Percentiles rank a stretch among this genome's conserved stretches.
Evolutionary conservation across 108 stramenopile species (phyloP).

Genomic region (Aurantiochytrium sp.): DNA sequence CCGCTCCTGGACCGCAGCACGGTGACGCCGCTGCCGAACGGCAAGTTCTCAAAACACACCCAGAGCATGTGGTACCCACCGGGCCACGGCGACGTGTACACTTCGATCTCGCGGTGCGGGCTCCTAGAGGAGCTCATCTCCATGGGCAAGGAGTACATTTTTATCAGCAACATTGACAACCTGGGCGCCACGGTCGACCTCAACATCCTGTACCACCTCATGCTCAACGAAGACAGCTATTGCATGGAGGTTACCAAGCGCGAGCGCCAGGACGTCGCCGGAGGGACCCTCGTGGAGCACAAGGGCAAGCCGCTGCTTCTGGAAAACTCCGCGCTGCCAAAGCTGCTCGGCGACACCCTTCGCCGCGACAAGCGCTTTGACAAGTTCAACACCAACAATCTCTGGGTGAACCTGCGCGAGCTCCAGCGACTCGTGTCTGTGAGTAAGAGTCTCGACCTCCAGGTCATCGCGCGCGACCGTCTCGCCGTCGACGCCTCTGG

Average conservation of each 20-base stretch:
- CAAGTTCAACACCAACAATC: constrained; percentile 99
- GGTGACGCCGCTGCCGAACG: constrained; percentile 42
- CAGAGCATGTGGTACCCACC: constrained; percentile 95
- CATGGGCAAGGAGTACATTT: constrained; percentile 98
- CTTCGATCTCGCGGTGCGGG: constrained; percentile 91
- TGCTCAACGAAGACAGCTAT: constrained; percentile 65
- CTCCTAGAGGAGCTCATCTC: constrained; percentile 80
- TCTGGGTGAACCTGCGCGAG: constrained; percentile 94
- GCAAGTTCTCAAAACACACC: not conserved
- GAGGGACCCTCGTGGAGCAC: constrained; percentile 30
- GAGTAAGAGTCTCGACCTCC: not conserved
- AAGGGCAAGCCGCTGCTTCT: not conserved
- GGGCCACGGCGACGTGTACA: constrained; percentile 99
- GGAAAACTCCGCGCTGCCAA: not conserved
- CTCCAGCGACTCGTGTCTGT: constrained; percentile 9
- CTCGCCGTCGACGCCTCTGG: not conserved
- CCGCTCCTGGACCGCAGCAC: constrained; percentile 70
- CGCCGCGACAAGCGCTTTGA: constrained; percentile 89
- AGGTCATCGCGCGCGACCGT: not conserved
- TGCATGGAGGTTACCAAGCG: constrained; percentile 54
- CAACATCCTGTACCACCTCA: constrained; percentile 58
- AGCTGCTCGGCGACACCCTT: constrained; percentile 69
- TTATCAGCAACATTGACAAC: constrained; percentile 99
- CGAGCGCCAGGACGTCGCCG: constrained; percentile 7
- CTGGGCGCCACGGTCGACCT: constrained; percentile 95